Base-by-base conservation (phyloP, 2,329 filamentous ascomycete species). In the Coniella vitis region DNA sequence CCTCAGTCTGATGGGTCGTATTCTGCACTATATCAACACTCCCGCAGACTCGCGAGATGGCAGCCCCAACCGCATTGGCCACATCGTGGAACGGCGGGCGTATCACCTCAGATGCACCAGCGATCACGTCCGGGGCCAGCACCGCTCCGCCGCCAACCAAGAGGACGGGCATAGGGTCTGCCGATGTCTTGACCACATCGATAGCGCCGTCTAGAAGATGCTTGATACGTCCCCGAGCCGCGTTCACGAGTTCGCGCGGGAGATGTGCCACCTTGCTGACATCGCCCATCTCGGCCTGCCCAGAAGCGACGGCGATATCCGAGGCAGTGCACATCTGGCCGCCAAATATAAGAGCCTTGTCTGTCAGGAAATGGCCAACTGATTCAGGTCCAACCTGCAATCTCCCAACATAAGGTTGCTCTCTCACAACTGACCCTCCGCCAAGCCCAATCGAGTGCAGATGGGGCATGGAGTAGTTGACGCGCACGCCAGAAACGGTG, bases 1-100 rank as follows among this genome's bases (percentile, higher is more conserved):
- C 35, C 43, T 54, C 54, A 7, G 54, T 53, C 38, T 58, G 51
- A n/a, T n/a, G n/a, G n/a, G n/a, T n/a, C 36, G 55, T 56, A 14
- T 51, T 50, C 48, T 74, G 69, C 16, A 76, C 68, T 0, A 69
- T 71, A 50, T 78, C 75, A 7, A 76, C 66, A 0, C 74, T 69
- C 1, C 74, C 72, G 49, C 75, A 79, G 2, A 83, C 78, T 36
- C 76, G 66, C 1, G 79, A 77, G 48, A 79, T 81, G 1, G 81
- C 80, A 8, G 80, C 81, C 2, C 81, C 81, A 9, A 84, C 79
- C 0, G 81, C 81, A 57, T 84, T 84, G 8, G 81, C 81, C 2
- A 84, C 77, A 3, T 72, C 73, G 2, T 77, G 74, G 66, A 72
- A 81, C 36, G 71, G 64, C 0, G 78, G 78, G 54, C 75, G 79